phyloP scores from a whole-genome alignment of 345 rosid genomes.

The Lepidium didymum region DNA sequence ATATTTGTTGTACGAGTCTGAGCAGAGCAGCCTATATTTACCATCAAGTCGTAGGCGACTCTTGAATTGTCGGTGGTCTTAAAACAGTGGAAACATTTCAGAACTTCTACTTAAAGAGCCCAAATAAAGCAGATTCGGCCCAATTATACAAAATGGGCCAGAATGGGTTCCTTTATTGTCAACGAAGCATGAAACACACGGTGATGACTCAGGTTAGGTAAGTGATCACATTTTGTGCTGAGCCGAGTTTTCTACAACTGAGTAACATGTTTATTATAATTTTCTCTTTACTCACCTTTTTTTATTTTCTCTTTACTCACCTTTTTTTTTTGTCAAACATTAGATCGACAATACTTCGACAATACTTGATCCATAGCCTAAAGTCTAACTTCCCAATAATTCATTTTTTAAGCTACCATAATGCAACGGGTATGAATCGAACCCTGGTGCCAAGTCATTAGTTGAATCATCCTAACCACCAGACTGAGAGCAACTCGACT shows the following conservation, averaged over 20 bases:
- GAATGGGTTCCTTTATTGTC: not conserved
- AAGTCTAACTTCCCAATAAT: too few species aligned
- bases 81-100: not conserved
- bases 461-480: too few species aligned
- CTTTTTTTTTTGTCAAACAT: too few species aligned
- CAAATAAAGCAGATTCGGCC: not conserved
- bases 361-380: too few species aligned
- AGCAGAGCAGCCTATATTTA: not conserved
- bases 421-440: too few species aligned
- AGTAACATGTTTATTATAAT: not conserved
- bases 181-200: not conserved
- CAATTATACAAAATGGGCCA: not conserved
- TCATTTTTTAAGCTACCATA: too few species aligned
- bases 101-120: not conserved
- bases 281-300: not conserved
- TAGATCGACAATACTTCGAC: too few species aligned
- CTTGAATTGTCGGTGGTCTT: conserved; percentile 12
- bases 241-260: not conserved
- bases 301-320: too few species aligned
- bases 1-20: not conserved
- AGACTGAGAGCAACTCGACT: too few species aligned
- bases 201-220: not conserved
- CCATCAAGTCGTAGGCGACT: not conserved
- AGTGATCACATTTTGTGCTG: not conserved
- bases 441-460: too few species aligned